phyloP scores from a whole-genome alignment of 2,329 filamentous ascomycete genomes.

The Aspergillus versicolor region DNA sequence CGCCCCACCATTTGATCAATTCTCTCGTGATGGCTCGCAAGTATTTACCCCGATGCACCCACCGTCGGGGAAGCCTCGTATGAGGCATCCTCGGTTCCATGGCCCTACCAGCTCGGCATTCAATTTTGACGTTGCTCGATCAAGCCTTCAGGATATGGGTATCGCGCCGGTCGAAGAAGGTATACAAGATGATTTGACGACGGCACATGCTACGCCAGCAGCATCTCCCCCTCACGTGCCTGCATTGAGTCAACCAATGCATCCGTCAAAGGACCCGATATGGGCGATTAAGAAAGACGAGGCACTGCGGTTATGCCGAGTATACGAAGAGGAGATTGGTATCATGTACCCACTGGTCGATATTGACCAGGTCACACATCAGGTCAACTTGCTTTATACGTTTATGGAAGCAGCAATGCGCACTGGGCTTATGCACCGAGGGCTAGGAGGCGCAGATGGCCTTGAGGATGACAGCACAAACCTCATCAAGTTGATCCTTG shows the following conservation, averaged over 20 bases:
- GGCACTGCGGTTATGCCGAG: constrained; percentile 71
- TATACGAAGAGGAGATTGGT: constrained; percentile 88
- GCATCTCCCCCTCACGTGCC: constrained; percentile 41
- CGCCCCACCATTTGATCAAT: constrained; percentile 33
- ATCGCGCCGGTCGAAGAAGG: constrained; percentile 64
- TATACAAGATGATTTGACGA: constrained; percentile 58
- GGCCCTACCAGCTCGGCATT: constrained; percentile 84
- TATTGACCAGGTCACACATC: constrained; percentile 67
- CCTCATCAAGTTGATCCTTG: constrained; percentile 79
- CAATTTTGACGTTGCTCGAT: constrained; percentile 82
- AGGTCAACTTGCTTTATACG: constrained; percentile 67
- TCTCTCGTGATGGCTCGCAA: constrained; percentile 42
- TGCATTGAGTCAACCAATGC: constrained; percentile 35
- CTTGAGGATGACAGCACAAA: constrained; percentile 65
- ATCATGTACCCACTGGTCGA: constrained; percentile 88
- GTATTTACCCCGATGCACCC: constrained; percentile 40
- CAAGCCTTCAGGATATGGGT: constrained; percentile 84
- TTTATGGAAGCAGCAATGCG: constrained; percentile 70
- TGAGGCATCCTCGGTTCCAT: constrained; percentile 67
- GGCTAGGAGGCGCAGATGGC: constrained; percentile 56
- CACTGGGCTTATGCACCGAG: constrained; percentile 57
- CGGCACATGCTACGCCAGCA: constrained; percentile 54
- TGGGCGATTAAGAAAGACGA: constrained; percentile 77
- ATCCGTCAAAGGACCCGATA: constrained; percentile 68
- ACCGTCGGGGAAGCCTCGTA: constrained; percentile 47